Evolutionary conservation across 2,329 filamentous ascomycete genomes (phyloP), one percentile per base, ranked within the genome.

Genomic region (Cladosporium oxysporum): DNA sequence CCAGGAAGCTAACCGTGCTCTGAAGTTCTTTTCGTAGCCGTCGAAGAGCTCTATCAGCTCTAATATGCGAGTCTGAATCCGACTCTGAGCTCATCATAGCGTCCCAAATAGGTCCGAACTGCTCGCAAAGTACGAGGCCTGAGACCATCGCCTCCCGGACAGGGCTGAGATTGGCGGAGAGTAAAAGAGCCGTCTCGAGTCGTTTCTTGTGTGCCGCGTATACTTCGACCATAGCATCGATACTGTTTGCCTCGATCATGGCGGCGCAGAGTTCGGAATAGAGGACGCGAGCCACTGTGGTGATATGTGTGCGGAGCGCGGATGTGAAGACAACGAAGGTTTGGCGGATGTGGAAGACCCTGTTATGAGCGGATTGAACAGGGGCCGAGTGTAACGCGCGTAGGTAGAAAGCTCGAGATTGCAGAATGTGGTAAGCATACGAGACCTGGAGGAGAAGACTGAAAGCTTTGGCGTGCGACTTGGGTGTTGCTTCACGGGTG

Each of bases 261-360:
- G 83, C 80, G 2, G 77, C 75, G 6, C 80, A 79, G 80, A 97
- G 85, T 33, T 82, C 80, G 2, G 77, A 73, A 1, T 84, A 85
- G 26, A 87, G 83, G 0, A 88, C 85, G 0, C 84, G 82, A 1
- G 93, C 90, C 1, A 92, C 84, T 18, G 88, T 89, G 3, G 88
- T 89, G 5, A 96, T 80, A 85, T 87, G 69, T 89, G 90, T 69
- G 87, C 86, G 77, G 96, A 94, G 90, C 91, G 94, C 12, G 93
- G 79, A 3, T 96, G 82, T 59, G 28, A 65, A 31, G 10, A 57
- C 49, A 5, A 50, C 35, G 12, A 75, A 66, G 14, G 85, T 87
- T 33, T 88, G 87, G 44, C 91, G 87, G 10, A 94, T 80, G 18
- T 62, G 28, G 35, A 37, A 44, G 60, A 47, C 49, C 62, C 31